phyloP scores from a whole-genome alignment of 345 rosid species.

The Salix dunnii region DNA sequence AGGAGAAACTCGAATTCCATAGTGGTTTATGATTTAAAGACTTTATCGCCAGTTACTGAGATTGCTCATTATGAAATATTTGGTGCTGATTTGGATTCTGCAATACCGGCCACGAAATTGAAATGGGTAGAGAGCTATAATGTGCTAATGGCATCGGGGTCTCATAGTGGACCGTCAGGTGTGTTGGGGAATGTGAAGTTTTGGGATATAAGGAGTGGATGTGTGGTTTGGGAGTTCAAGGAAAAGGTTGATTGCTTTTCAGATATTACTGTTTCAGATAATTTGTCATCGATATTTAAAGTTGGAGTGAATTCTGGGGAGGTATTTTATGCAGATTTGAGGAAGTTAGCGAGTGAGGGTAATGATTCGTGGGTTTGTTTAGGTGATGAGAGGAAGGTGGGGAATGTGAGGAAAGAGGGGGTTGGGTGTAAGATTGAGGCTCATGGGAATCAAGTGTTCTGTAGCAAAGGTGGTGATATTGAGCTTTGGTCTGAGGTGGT shows the following conservation, averaged over 20 bases:
- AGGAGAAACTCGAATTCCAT: constrained; percentile 81
- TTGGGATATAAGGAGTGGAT: constrained; percentile 82
- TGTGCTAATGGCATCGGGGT: constrained; percentile 80
- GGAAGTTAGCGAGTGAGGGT: constrained; percentile 44
- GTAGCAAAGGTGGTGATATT: constrained; percentile 60
- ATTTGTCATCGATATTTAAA: constrained; percentile 60
- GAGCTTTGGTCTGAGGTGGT: constrained; percentile 85
- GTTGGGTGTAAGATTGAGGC: constrained; percentile 70
- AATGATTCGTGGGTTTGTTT: constrained; percentile 57
- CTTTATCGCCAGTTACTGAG: constrained; percentile 59
- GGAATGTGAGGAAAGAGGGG: constrained; percentile 76
- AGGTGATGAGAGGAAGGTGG: constrained; percentile 50
- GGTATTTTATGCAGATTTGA: constrained; percentile 58
- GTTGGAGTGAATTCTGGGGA: constrained; percentile 78
- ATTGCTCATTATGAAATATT: constrained; percentile 67
- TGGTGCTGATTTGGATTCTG: constrained; percentile 73
- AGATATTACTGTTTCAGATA: constrained; percentile 70
- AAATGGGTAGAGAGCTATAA: constrained; percentile 60
- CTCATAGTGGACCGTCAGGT: constrained; percentile 83
- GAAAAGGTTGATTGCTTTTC: constrained; percentile 82
- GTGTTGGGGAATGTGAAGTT: constrained; percentile 60
- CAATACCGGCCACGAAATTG: constrained; percentile 75
- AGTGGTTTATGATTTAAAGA: constrained; percentile 69
- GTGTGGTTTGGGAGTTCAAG: constrained; percentile 66
- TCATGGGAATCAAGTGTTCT: constrained; percentile 75